Percentiles rank a stretch among this genome's conserved stretches.
These are phyloP conservation scores for Phytophthora kernoviae DNA, from an alignment of 352 stramenopile species.

Conservation along the genomic window DNA sequence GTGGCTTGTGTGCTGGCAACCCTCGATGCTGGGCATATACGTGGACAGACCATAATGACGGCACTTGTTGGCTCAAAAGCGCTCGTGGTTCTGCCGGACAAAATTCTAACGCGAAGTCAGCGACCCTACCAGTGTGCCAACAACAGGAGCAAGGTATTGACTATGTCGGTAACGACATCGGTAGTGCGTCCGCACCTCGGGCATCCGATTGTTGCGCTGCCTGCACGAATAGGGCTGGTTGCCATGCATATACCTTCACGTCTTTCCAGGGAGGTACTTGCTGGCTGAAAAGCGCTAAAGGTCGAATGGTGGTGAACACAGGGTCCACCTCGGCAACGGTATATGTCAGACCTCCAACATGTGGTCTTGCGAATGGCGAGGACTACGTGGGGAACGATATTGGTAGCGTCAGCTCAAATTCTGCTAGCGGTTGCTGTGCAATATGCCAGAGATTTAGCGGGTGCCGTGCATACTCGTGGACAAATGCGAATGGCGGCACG, in stretches of 20 bases:
- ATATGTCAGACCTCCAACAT: slow-evolving; percentile 16
- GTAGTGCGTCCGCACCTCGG: slow-evolving; percentile 11
- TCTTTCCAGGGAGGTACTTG: slow-evolving; percentile 29
- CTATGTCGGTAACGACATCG: slow-evolving; percentile 25
- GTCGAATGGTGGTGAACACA: slow-evolving; percentile 14
- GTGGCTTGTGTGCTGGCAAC: slow-evolving; percentile 15
- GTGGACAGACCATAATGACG: slow-evolving; percentile 47
- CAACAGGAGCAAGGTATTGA: slow-evolving; percentile 19
- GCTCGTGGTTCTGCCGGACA: slow-evolving; percentile 20
- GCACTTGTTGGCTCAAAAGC: slow-evolving; percentile 43
- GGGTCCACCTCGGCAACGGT: slow-evolving; percentile 17
- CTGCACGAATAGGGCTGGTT: slow-evolving; percentile 20
- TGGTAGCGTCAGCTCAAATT: slow-evolving; percentile 8
- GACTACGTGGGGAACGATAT: slow-evolving; percentile 41
- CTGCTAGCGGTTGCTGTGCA: slow-evolving; percentile 22
- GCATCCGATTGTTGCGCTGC: slow-evolving; percentile 20
- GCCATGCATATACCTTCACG: slow-evolving; percentile 43
- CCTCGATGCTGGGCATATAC: slow-evolving; percentile 44
- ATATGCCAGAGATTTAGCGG: slow-evolving; percentile 24
- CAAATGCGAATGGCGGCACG: slow-evolving; percentile 47
- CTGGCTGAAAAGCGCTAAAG: slow-evolving; percentile 39
- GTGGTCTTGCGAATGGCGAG: slow-evolving; percentile 30
- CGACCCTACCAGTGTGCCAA: neutral
- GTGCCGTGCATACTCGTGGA: slow-evolving; percentile 59
- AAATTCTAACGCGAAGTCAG: slow-evolving; percentile 29